Conservation (phyloP, 2,329 filamentous ascomycete genomes). For the Beauveria australis region DNA sequence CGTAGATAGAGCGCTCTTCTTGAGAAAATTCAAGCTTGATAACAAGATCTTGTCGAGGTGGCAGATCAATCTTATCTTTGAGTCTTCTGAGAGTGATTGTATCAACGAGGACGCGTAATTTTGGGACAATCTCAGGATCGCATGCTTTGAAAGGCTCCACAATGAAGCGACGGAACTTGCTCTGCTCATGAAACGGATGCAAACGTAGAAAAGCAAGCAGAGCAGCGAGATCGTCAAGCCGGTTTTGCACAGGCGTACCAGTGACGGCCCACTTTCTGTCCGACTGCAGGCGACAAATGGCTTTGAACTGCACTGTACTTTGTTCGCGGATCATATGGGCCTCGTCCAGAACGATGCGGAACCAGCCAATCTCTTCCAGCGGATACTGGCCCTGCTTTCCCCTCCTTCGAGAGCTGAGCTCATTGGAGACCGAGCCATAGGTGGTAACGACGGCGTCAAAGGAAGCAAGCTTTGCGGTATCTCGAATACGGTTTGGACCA, state of each 20-base stretch:
- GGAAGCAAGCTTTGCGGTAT: constrained; percentile 57
- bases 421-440: constrained; percentile 79
- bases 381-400: constrained; percentile 54
- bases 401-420: constrained; percentile 58
- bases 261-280: constrained; percentile 93
- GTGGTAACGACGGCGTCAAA: constrained; percentile 88
- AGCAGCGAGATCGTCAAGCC: constrained; percentile 80
- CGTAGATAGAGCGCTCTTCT: constrained; percentile 70
- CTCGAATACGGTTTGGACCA: constrained; percentile 65
- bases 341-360: constrained; percentile 88
- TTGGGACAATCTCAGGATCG: constrained; percentile 74
- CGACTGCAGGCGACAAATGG: constrained; percentile 70
- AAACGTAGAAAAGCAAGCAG: constrained; percentile 79
- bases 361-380: constrained; percentile 77
- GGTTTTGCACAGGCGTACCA: constrained; percentile 91
- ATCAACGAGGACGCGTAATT: constrained; percentile 81
- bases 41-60: constrained; percentile 63
- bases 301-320: constrained; percentile 72
- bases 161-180: constrained; percentile 71
- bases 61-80: constrained; percentile 85
- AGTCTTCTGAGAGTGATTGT: constrained; percentile 87
- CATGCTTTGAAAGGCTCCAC: constrained; percentile 79
- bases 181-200: constrained; percentile 72
- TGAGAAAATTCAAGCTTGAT: constrained; percentile 66
- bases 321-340: constrained; percentile 91